phyloP scores from a whole-genome alignment of 1,284 basidiomycete genomes.

The Tylopilus orsonianus region DNA sequence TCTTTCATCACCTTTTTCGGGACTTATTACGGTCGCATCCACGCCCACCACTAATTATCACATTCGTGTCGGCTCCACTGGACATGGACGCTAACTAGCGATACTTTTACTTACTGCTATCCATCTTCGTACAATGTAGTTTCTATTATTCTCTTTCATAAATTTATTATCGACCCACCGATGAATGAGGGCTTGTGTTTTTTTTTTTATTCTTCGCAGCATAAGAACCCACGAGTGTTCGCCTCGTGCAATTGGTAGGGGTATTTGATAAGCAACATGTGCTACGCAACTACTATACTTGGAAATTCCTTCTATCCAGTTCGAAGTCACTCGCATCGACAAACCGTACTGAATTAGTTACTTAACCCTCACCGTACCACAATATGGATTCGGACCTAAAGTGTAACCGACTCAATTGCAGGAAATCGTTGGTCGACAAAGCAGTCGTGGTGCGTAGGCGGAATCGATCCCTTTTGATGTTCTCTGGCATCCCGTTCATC shows the following conservation, averaged over 20 bases:
- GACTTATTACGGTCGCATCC: constrained; percentile 17
- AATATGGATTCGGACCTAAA: constrained; percentile 54
- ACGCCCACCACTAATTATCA: constrained; percentile 30
- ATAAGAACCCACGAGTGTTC: no score
- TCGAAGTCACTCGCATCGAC: background rate
- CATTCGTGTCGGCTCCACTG: constrained; percentile 32
- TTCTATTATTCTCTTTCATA: constrained; percentile 17
- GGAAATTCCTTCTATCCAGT: no score
- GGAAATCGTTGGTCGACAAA: constrained; percentile 65
- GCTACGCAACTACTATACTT: no score
- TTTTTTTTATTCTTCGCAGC: no score
- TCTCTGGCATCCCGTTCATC: constrained; percentile 1
- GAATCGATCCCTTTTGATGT: constrained; percentile 32
- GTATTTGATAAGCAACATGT: no score
- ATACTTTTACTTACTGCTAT: constrained; percentile 24
- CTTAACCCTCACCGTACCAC: background rate
- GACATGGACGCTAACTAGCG: constrained; percentile 28
- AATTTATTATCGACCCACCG: constrained; percentile 9
- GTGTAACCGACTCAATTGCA: constrained; percentile 74
- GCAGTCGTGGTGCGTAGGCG: constrained; percentile 69
- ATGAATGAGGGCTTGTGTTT: background rate
- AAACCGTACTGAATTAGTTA: background rate
- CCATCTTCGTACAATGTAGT: constrained; percentile 30
- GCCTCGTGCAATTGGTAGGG: no score
- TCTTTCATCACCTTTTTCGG: constrained; percentile 14